Evolutionary conservation across 495 filamentous ascomycete genomes (phyloP).

Genomic region (Penicillium robsamsonii): DNA sequence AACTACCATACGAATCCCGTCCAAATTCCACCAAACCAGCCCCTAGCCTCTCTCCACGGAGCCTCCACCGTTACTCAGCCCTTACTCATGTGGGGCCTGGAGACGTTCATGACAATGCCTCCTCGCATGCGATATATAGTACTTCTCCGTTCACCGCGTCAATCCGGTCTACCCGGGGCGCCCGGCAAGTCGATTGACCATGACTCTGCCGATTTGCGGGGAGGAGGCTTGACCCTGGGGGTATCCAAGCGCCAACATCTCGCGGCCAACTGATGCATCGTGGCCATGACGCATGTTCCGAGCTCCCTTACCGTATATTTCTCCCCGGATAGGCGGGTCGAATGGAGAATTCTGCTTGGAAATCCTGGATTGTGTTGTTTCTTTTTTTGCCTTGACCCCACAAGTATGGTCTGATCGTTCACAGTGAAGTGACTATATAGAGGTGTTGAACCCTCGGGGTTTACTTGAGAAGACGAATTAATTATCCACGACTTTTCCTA

Average conservation of each 20-base stretch:
- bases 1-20: background rate
- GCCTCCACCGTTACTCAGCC: conserved; percentile 34
- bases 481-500: background rate
- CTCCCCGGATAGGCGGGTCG: no score
- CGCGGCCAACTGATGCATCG: conserved; percentile 8
- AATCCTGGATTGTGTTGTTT: background rate
- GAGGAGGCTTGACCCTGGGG: background rate
- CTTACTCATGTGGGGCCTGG: conserved; percentile 39
- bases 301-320: no score
- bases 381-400: conserved; percentile 8
- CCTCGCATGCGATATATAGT: background rate
- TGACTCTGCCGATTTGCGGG: conserved; percentile 20
- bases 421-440: conserved; percentile 13
- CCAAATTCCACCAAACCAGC: background rate
- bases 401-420: background rate
- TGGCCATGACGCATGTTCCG: background rate
- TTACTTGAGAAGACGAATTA: background rate
- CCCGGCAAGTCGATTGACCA: conserved; percentile 20
- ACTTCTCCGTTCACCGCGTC: conserved; percentile 15
- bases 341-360: no score
- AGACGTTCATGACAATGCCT: conserved; percentile 11
- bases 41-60: conserved; percentile 9
- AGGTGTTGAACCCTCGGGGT: background rate
- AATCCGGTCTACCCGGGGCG: conserved; percentile 18
- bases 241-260: background rate